Base-by-base conservation (phyloP, 345 rosid species). In the Populus euphratica region DNA sequence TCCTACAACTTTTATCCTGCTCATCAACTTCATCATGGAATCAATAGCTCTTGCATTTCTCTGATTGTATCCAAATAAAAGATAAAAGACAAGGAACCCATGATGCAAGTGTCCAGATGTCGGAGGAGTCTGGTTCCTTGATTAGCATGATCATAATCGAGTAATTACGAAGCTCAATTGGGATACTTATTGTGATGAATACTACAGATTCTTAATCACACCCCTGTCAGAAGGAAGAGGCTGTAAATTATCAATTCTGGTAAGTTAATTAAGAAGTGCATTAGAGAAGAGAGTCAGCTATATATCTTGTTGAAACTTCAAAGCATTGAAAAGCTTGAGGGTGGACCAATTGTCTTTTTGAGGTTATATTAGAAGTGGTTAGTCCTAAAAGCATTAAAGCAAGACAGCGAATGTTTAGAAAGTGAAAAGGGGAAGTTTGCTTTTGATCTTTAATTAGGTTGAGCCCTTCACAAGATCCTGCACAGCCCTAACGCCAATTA, bases 1-100 rank as follows among this genome's bases (percentile, higher is more conserved):
- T 75, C 93, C 93, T 84, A 89, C 93, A 78, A 64, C 87, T 87
- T 88, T 84, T 79, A 75, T 81, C 72, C n/a, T 80, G 84, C 85
- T 20, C 63, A 77, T 79, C 84, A 76, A 80, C 83, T 80, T 85
- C 83, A 76, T 78, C 35, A 74, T 61, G 70, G 80, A 81, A 76
- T 85, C 69, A 82, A 83, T 80, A 49, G 81, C 79, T 73, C 81
- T 82, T 86, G 80, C 71, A 81, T 78, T 76, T 83, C 84, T 83
- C 74, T 79, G 87, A 87, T 85, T 70, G 85, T 79, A 81, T 76
- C 89, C 81, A 85, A 79, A 83, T 81, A 82, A 85, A 78, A 86
- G 84, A 86, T 83, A 79, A 77, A 82, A 81, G 87, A 82, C 88
- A 86, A 79, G 68, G 41, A 70, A 69, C 63, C 74, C 27, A 83